Base-by-base conservation (phyloP, 2,329 filamentous ascomycete genomes). In the Colletotrichum truncatum region DNA sequence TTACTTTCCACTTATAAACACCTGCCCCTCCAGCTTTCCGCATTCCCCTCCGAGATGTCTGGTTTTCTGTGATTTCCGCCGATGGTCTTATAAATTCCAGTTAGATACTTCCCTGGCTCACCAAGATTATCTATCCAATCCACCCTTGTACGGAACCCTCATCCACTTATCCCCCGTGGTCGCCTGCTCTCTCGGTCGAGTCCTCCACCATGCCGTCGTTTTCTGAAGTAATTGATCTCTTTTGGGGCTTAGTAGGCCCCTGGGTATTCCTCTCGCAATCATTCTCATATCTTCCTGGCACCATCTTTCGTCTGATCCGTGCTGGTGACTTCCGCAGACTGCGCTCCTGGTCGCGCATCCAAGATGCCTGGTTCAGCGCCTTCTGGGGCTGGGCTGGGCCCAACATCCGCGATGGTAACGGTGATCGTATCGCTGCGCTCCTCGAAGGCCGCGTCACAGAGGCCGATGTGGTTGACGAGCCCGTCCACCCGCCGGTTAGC, bases 381-480 rank as follows among this genome's bases (percentile, higher is more conserved):
- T 90, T 91, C 76, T 92, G 89, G 89, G 75, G 76, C 32, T 78
- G 72, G 57, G 80, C 82, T 45, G 87, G 87, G 0, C 87, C 88
- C 0, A 66, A 74, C 4, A 79, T 87, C 4, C 83, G 84, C 62
- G 67, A 75, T n/a, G 71, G 67, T 39, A 81, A 77, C 16, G 79
- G 77, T 34, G 70, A 70, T 0, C 75, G 75, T 26, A 84, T 91
- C 3, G 72, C 84, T 9, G 85, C 88, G 0, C 77, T 90, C 2
- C 80, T 90, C 2, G 79, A 85, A 62, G 86, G 86, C 11, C 79
- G 81, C 28, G 77, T 82, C 4, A 60, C 60, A 10, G 69, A 69
- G 12, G 85, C 84, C 6, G 64, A 46, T 6, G 70, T 81, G 36
- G 66, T 78, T 5, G 73, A 76, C 0, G 74, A 73, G 12, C 71